Conservation (phyloP, 805 yeast species). For the Metschnikowia peoriensis region DNA sequence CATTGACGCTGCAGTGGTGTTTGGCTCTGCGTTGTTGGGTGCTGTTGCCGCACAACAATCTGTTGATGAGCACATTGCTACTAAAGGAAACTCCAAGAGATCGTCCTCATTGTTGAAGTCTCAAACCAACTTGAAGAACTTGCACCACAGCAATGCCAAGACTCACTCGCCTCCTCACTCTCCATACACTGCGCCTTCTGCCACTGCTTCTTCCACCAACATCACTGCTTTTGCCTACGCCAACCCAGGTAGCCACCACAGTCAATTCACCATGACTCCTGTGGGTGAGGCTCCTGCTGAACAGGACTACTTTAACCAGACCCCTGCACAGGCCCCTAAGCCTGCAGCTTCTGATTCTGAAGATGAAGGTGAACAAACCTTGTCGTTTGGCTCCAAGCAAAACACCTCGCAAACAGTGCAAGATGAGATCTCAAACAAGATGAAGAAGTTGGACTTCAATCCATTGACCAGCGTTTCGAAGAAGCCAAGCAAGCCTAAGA, state of each 20-base stretch:
- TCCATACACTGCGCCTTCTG: constrained; percentile 78
- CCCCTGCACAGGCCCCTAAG: constrained; percentile 6
- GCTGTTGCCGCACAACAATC: constrained; percentile 85
- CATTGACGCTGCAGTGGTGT: constrained; percentile 95
- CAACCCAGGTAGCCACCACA: constrained; percentile 27
- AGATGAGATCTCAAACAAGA: constrained; percentile 48
- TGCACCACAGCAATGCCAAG: constrained; percentile 7
- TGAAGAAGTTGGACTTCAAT: constrained; percentile 32
- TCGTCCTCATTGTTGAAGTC: constrained; percentile 33
- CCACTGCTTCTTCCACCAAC: constrained; percentile 67
- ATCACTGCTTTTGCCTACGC: constrained; percentile 49
- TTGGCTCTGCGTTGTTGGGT: constrained; percentile 92
- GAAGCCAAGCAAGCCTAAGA: constrained; percentile 20
- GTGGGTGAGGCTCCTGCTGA: constrained; percentile 32
- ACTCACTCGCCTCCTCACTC: constrained; percentile 42
- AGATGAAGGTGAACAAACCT: constrained; percentile 47
- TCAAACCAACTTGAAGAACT: constrained; percentile 27
- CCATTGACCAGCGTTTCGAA: constrained; percentile 33
- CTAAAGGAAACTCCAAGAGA: constrained; percentile 37
- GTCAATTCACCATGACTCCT: constrained; percentile 36
- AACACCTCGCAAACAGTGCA: constrained; percentile 40
- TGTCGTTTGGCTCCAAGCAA: constrained; percentile 61
- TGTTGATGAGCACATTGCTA: constrained; percentile 35
- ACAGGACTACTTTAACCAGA: constrained; percentile 41
- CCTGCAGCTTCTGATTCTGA: constrained; percentile 24